Evolutionary conservation across 1,139 yeast species (phyloP).

Genomic region (Candida glucosophila): DNA sequence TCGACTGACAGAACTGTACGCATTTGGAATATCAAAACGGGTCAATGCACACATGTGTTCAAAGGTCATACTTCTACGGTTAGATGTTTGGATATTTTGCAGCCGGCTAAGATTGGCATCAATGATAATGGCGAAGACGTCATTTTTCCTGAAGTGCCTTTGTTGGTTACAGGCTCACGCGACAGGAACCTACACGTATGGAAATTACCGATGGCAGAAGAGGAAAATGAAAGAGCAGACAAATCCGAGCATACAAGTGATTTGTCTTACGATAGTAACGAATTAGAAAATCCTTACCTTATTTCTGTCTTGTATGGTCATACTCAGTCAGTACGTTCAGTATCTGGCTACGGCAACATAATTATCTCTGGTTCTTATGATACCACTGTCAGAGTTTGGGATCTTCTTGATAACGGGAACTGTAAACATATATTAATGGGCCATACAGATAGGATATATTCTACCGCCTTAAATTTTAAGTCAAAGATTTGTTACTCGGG

Average conservation of each 20-base stretch:
- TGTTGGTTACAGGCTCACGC: constrained; percentile 82
- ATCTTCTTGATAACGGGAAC: constrained; percentile 55
- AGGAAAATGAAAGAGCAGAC: constrained; percentile 20
- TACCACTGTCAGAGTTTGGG: constrained; percentile 89
- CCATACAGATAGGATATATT: constrained; percentile 80
- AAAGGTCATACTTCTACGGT: constrained; percentile 91
- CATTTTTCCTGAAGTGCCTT: constrained; percentile 53
- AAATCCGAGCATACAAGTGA: constrained; percentile 25
- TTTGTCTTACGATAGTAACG: constrained; percentile 31
- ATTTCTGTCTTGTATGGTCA: constrained; percentile 79
- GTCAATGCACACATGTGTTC: constrained; percentile 75
- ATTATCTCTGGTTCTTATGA: constrained; percentile 90
- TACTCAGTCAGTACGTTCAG: constrained; percentile 78
- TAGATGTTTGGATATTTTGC: constrained; percentile 77
- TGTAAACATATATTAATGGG: constrained; percentile 73
- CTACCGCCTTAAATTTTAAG: constrained; percentile 72
- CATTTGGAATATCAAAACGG: constrained; percentile 77
- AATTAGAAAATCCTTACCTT: constrained; percentile 55
- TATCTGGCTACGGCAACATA: constrained; percentile 77
- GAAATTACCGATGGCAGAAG: constrained; percentile 62
- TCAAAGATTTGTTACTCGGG: constrained; percentile 84
- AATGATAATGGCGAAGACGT: constrained; percentile 58
- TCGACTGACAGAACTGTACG: constrained; percentile 85
- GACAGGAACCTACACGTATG: constrained; percentile 86
- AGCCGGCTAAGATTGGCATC: constrained; percentile 52